Conservation (phyloP, 345 rosid species). For the Pistacia vera region DNA sequence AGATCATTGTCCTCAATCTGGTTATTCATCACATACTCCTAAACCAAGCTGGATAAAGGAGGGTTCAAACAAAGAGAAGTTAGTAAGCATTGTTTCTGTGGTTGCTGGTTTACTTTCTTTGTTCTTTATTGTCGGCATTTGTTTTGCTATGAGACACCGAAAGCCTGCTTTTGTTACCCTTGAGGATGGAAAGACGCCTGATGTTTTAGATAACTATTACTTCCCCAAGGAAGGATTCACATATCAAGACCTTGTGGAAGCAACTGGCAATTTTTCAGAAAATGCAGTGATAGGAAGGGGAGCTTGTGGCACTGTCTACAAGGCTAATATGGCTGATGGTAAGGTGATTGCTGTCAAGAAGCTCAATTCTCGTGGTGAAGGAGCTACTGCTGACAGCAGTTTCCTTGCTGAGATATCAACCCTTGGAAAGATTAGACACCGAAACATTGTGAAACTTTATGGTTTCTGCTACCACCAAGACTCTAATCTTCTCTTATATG, state of each 20-base stretch:
- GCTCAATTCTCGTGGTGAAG: conserved; percentile 63
- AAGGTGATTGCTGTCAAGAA: conserved; percentile 71
- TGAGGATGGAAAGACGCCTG: conserved; percentile 42
- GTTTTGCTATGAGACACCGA: conserved; percentile 51
- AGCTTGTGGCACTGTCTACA: conserved; percentile 80
- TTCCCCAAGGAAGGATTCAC: conserved; percentile 75
- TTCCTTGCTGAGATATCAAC: conserved; percentile 80
- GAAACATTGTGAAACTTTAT: conserved; percentile 78
- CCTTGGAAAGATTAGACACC: conserved; percentile 80
- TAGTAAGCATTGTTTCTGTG: conserved; percentile 49
- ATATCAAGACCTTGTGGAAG: conserved; percentile 65
- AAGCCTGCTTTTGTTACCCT: conserved; percentile 47
- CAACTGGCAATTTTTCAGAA: conserved; percentile 72
- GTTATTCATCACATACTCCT: conserved; percentile 24
- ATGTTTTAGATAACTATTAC: conserved; percentile 55
- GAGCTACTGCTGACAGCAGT: conserved; percentile 61
- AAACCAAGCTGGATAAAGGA: conserved; percentile 39
- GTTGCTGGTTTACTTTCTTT: conserved; percentile 55
- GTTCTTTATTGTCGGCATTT: conserved; percentile 44
- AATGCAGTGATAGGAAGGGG: conserved; percentile 63
- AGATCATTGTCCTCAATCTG: conserved; percentile 35
- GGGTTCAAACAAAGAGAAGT: conserved; percentile 38
- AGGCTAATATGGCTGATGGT: conserved; percentile 66
- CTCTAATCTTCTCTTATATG: conserved; percentile 72
- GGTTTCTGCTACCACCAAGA: conserved; percentile 79